A percentile compares a stretch with the other conserved stretches of the same genome.
These are phyloP conservation scores for Coniferiporia weirii DNA, from an alignment of 1,284 basidiomycete genomes.

Conservation along the genomic window DNA sequence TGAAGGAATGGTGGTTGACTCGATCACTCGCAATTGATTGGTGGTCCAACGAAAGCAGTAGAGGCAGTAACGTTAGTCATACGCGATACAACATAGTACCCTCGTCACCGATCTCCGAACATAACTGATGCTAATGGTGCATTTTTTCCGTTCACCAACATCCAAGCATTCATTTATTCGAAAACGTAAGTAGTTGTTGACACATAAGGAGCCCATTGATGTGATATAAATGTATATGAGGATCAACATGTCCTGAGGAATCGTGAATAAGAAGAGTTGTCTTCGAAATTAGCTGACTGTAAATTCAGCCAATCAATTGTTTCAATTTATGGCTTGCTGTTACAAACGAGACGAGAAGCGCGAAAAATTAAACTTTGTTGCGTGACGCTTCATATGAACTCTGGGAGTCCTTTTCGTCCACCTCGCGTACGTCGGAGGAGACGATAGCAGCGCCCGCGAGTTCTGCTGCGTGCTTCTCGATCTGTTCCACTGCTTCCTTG, in stretches of 20 bases:
- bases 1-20: no score
- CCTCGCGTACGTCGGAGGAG: slow-evolving; percentile 2
- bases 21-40: no score
- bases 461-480: slow-evolving; percentile 27
- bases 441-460: not conserved
- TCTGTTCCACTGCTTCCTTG: slow-evolving; percentile 42
- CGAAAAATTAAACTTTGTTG: not conserved
- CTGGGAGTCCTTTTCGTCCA: slow-evolving; percentile 4
- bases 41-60: no score
- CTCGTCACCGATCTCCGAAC: no score
- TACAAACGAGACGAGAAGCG: not conserved
- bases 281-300: not conserved
- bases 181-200: no score
- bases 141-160: no score
- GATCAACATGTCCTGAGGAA: not conserved
- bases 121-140: no score
- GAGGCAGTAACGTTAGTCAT: no score
- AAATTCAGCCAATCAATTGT: not conserved
- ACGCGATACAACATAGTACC: no score
- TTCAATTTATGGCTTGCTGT: not conserved
- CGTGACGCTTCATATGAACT: not conserved
- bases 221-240: no score
- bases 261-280: not conserved
- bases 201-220: no score
- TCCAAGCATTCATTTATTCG: no score